Percentiles rank a stretch among this genome's conserved stretches.
Conservation (phyloP, 2,329 filamentous ascomycete species). For the Clarireedia homoeocarpa region DNA sequence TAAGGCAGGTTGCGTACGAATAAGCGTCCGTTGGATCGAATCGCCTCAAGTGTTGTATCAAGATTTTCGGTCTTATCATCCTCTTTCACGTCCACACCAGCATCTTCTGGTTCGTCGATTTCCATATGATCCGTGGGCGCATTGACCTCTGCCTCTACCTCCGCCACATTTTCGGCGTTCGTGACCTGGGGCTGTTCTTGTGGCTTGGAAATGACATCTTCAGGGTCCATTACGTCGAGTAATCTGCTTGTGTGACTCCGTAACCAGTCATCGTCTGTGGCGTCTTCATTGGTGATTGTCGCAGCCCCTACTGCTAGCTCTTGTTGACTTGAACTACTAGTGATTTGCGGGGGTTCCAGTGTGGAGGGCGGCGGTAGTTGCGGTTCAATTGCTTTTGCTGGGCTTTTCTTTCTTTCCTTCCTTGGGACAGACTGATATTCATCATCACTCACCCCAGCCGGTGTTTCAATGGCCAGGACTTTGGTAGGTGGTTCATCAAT, state of each 20-base stretch:
- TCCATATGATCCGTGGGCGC: constrained; percentile 11
- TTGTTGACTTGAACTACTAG: constrained; percentile 16
- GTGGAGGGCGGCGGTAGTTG: neutral
- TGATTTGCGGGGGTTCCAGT: too few relatives aligned
- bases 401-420: constrained; percentile 36
- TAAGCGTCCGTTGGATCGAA: constrained; percentile 66
- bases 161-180: constrained; percentile 12
- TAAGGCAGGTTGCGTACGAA: constrained; percentile 90
- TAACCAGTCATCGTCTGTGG: constrained; percentile 72
- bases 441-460: constrained; percentile 58
- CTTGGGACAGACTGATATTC: constrained; percentile 63
- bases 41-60: constrained; percentile 44
- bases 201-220: constrained; percentile 23
- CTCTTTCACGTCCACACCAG: constrained; percentile 20
- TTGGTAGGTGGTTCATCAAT: constrained; percentile 35
- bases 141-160: constrained; percentile 9
- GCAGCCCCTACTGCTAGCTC: constrained; percentile 7
- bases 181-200: constrained; percentile 11
- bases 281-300: constrained; percentile 14
- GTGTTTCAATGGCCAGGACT: constrained; percentile 34
- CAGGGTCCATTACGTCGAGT: constrained; percentile 66
- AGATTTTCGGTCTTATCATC: constrained; percentile 24
- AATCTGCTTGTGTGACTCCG: constrained; percentile 80
- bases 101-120: constrained; percentile 11
- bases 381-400: constrained; percentile 9